Base-by-base conservation (phyloP, 805 yeast genomes). In the Candida argentea region DNA sequence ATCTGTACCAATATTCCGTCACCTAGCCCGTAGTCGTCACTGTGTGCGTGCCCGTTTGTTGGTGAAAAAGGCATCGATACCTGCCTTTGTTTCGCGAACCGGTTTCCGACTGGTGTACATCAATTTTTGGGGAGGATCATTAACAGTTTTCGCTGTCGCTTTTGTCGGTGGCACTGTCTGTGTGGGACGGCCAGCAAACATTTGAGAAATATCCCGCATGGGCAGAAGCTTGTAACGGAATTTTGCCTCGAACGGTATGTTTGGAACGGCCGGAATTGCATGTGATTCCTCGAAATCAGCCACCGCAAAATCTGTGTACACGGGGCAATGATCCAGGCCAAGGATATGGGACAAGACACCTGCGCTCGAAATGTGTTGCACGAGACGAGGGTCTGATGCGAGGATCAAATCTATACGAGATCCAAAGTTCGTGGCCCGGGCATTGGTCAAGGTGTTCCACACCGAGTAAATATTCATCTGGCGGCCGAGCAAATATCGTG, bases 321-420 rank as follows among this genome's bases (percentile, higher is more conserved):
- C 72, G 0, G 98, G 98, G 50, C 97, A 89, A 52, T 89, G 98
- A 49, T 89, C 98, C 0, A 95, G 84, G 0, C 98, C 98, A 48
- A 69, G 57, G 1, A 87, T 42, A 24, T 64, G 64, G 0, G 85
- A 77, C 67, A 81, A 67, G n/a, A 82, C 81, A 35, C 67, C 67
- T 1, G 73, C 65, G 24, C 61, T 50, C 3, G 44, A 35, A 2
- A 67, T 46, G 6, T 30, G 22, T 0, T 44, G 30, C 4, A 55
- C 40, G 26, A 79, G 35, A 0, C 38, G 40, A 6, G 52, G 36
- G 9, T 40, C 32, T 15, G 79, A 67, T 0, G 68, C 52, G 5
- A 86, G 49, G 5, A 89, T 75, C 39, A 78, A 67, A 49, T 89
- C 98, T 14, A 89, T 78, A 29, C 98, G 61, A 2, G 95, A 80